Percentiles rank a stretch among this genome's conserved stretches.
These are phyloP conservation scores for Cordyceps fumosorosea DNA, from an alignment of 2,329 filamentous ascomycete genomes.

Conservation along the genomic window DNA sequence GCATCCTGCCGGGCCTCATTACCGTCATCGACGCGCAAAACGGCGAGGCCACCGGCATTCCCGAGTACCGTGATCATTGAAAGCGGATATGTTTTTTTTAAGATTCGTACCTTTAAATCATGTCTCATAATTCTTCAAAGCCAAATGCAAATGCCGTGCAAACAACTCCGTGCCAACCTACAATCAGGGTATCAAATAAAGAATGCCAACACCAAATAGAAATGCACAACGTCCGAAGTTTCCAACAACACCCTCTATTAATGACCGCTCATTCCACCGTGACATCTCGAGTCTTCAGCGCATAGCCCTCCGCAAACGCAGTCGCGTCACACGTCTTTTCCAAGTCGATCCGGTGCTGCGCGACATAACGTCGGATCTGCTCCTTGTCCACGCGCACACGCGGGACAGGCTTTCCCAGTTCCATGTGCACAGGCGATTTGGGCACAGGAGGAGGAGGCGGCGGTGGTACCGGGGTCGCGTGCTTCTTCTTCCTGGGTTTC, in stretches of 20 bases:
- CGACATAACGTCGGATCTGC: slow-evolving; percentile 60
- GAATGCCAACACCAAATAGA: no score
- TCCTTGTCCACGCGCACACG: slow-evolving; percentile 48
- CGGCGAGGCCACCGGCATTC: slow-evolving; percentile 49
- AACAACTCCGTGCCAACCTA: no score
- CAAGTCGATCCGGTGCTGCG: slow-evolving; percentile 54
- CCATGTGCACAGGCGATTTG: slow-evolving; percentile 15
- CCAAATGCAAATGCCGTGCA: no score
- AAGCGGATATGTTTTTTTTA: no score
- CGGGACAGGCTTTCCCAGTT: slow-evolving; percentile 25
- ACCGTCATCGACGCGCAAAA: slow-evolving; percentile 49
- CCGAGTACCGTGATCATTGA: slow-evolving; percentile 43
- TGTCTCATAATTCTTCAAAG: no score
- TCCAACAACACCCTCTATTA: no score
- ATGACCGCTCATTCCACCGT: slow-evolving; percentile 12
- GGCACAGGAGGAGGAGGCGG: background rate
- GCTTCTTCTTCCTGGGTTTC: slow-evolving; percentile 23
- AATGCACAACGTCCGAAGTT: no score
- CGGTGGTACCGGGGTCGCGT: background rate
- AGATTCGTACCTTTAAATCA: no score
- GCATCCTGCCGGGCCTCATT: slow-evolving; percentile 51
- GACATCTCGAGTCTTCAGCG: slow-evolving; percentile 35
- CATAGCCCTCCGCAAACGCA: slow-evolving; percentile 67
- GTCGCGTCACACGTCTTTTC: slow-evolving; percentile 63
- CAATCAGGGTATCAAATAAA: no score